Base-by-base conservation (phyloP, 352 stramenopile species). In the Phytophthora pinifolia region DNA sequence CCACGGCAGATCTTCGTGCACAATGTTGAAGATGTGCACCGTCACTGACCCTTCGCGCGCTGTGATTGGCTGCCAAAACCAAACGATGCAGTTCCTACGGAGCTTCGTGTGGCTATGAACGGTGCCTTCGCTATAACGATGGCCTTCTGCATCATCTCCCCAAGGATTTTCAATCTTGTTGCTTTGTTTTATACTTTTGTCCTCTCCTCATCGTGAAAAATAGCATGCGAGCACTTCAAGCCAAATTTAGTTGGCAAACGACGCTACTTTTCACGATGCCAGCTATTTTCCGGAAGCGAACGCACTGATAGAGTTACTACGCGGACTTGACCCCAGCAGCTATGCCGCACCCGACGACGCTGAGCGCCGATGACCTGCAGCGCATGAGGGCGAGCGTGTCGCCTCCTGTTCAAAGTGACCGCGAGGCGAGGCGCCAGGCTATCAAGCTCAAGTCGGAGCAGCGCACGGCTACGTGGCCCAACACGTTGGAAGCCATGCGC, bases 401-500 rank as follows among this genome's bases (percentile, higher is more conserved):
- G 15, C 54, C 82, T 6, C 79, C 84, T 0, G 65, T 54, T 29
- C 73, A 82, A 59, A 89, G 78, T 22, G 73, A 94, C 32, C 65
- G 75, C n/a, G 83, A 92, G 38, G 72, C 67, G 14, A 76, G 83
- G 57, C 76, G 77, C 2, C 65, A 70, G 31, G 66, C 70, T 4
- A 77, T 90, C 4, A 94, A 94, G 53, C 58, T 74, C 13, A 80
- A 94, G 46, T 96, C 80, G 2, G 78, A 94, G 48, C 70, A 93
- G 33, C 74, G 88, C 27, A 90, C 92, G 20, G 73, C 76, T 13
- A 74, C 83, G 46, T 98, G 91, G 91, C 89, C 89, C 20, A 97
- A 98, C 70, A 98, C 91, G 9, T 62, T 98, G 29, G 87, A 97
- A 43, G 91, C 91, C 6, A 89, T 83, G 70, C 80, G 89, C 8